These are phyloP conservation scores for Avena insularis DNA, from an alignment of 176 grass and related monocot species.

Conservation along the genomic window DNA sequence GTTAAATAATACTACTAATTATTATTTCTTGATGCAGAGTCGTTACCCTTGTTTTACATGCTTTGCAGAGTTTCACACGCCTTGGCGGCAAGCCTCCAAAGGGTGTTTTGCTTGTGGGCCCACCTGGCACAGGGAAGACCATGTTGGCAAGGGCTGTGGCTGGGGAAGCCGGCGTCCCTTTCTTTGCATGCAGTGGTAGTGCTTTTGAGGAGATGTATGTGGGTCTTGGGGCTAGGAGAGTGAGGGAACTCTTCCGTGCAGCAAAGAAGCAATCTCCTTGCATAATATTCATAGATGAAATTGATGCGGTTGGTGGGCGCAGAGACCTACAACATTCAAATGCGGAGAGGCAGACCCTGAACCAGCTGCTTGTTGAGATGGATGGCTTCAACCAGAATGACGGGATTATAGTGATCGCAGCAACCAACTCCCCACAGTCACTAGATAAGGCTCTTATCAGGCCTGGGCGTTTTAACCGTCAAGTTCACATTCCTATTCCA, in stretches of 20 bases:
- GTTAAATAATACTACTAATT: not conserved
- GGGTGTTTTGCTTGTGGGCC: not conserved
- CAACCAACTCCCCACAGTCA: not conserved
- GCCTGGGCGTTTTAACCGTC: not conserved
- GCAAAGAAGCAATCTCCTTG: not conserved
- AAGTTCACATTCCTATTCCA: not conserved
- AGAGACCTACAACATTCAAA: not conserved
- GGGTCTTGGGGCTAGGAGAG: not conserved
- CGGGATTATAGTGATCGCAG: not conserved
- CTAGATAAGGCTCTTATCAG: not conserved
- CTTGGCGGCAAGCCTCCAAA: not conserved
- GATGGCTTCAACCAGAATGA: conserved; percentile 8
- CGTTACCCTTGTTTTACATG: no score
- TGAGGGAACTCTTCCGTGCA: not conserved
- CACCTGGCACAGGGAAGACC: conserved; percentile 3
- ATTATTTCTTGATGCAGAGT: not conserved
- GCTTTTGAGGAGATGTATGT: not conserved
- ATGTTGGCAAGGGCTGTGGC: conserved; percentile 23
- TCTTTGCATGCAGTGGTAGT: not conserved
- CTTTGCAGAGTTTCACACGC: not conserved
- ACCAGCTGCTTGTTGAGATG: not conserved
- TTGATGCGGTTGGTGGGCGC: not conserved
- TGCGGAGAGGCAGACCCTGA: not conserved
- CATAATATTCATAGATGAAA: conserved; percentile 22
- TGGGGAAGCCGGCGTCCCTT: not conserved